Base-by-base conservation (phyloP, 768 basidiomycete species). In the Lactifluus subvellereus region DNA sequence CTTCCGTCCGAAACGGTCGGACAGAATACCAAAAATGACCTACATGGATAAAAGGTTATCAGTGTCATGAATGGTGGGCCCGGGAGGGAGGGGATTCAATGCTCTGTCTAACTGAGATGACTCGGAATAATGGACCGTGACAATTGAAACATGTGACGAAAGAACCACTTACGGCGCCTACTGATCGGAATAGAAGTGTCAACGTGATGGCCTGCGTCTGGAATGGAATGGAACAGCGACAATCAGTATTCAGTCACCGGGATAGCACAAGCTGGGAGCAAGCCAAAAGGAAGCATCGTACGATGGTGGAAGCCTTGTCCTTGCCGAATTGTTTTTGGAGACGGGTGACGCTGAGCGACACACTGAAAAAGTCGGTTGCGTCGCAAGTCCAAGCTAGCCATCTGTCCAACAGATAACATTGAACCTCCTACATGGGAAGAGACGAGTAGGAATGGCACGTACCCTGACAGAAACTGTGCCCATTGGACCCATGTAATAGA, bases 361-460 rank as follows among this genome's bases (percentile, higher is more conserved):
- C 92, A 16, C 83, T 80, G 77, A 94, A 94, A 75, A 90, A 94
- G 72, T 94, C 93, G 71, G 91, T 82, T 0, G 91, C 89, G 69
- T 94, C 91, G 73, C 84, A 86, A 4, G 87, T 87, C 92, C 92
- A 94, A 0, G 90, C 89, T 13, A 94, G 76, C 87, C 87, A 92
- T 37, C 86, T 88, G 16, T 3, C 32, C 42, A 53, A 57, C 10
- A 18, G 27, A 20, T 10, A 20, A 42, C 10, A 8, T 20, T 59
- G 1, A 52, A 32, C 18, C 27, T 27, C 58, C 38, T 4, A 13
- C 9, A 16, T 18, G 20, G 27, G 7, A 11, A 11, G 14, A 35
- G 60, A 6, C 5, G 10, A n/a, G 22, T 9, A 8, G 30, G 14
- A 22, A 48, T 16, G 37, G 16, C 3, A 32, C 55, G 18, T 67